Evolutionary conservation across 1,139 yeast genomes (phyloP), one percentile per base, ranked within the genome.

Genomic region (Geotrichum siamense): DNA sequence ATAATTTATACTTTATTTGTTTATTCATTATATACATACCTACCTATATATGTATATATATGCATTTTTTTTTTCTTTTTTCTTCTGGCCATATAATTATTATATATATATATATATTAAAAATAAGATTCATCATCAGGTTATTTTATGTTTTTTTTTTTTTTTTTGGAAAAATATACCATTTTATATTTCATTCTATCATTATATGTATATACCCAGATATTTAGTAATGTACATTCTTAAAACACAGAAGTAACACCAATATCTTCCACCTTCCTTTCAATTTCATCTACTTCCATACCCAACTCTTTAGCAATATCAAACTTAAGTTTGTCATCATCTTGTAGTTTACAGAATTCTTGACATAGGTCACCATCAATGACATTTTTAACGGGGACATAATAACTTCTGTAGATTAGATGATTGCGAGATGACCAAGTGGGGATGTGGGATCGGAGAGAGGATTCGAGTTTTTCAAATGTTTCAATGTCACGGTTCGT

Each of bases 291-390:
- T 0, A 79, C 76, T 0, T 75, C 63, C 48, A 79, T 67, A 35
- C 78, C 83, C 51, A 82, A 58, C 44, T 67, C 70, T 4, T 65
- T 62, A 0, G 84, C 78, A 37, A 84, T 70, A 29, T 56, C 59
- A 27, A 70, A 62, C 55, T 79, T 75, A 9, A 60, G 55, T 0
- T 65, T 62, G 1, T 58, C 58, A 2, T 62, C 57, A n/a, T 6
- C 6, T 2, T 29, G 20, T 29, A 82, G 60, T 6, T 55, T 55
- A 30, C 62, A 60, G 56, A 67, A 83, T 41, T 63, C 61, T 55
- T 86, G 96, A 43, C 91, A 68, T 23, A 85, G 67, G 60, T 91
- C 97, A 9, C 98, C 98, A 62, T 91, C 97, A 37, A 91, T 71
- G 2, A 84, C 79, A 44, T 78, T 74, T 52, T 79, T 80, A 5